Evolutionary conservation across 31 red algal genomes (phyloP).

Genomic region (Odonthalia washingtoniensis): DNA sequence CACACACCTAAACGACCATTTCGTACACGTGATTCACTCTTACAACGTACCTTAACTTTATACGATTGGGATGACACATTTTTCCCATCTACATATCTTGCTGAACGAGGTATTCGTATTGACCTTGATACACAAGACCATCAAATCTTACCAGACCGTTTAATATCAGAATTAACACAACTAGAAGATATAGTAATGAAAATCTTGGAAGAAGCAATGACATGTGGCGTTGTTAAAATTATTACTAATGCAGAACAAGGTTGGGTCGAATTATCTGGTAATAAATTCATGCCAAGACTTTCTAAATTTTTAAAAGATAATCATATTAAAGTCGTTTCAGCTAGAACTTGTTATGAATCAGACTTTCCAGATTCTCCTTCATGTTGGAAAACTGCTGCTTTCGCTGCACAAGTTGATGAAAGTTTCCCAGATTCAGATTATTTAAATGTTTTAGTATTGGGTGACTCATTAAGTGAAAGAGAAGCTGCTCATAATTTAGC

Average conservation of each 20-base stretch:
- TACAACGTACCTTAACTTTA: conserved; percentile 64
- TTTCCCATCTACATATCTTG: conserved; percentile 88
- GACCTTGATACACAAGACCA: conserved; percentile 43
- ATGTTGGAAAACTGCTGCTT: conserved; percentile 94
- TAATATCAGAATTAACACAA: conserved; percentile 57
- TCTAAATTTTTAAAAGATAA: conserved; percentile 67
- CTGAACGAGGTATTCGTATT: conserved; percentile 70
- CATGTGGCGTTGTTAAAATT: conserved; percentile 85
- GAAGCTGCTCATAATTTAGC: conserved; percentile 88
- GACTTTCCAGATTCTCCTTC: conserved; percentile 80
- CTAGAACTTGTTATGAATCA: conserved; percentile 84
- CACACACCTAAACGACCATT: conserved; percentile 41
- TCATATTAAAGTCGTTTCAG: conserved; percentile 82
- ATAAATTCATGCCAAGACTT: conserved; percentile 84
- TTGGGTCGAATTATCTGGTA: conserved; percentile 93
- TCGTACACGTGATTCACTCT: conserved; percentile 36
- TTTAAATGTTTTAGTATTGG: conserved; percentile 91
- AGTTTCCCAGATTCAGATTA: conserved; percentile 55
- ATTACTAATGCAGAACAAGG: conserved; percentile 97
- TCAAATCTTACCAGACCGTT: conserved; percentile 38
- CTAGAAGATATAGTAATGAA: conserved; percentile 79
- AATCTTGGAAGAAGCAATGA: conserved; percentile 76
- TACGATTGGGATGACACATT: conserved; percentile 97
- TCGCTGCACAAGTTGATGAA: conserved; percentile 73
- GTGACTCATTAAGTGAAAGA: conserved; percentile 90